phyloP scores from a whole-genome alignment of 148 eudicot species.

The Agrostemma githago region DNA sequence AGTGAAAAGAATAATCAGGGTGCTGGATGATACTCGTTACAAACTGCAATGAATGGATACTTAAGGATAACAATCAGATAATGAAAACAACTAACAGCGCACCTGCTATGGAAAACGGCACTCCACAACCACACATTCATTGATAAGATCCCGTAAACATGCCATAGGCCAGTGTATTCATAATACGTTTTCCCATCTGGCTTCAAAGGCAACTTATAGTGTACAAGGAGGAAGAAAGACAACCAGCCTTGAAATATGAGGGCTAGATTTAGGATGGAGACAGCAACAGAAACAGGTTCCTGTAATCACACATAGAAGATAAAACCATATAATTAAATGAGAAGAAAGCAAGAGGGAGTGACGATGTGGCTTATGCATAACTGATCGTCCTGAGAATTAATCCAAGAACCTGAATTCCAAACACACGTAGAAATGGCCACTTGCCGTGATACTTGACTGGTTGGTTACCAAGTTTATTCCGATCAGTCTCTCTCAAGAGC shows the following conservation, averaged over 20 bases:
- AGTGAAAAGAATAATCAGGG: background rate
- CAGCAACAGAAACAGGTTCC: slow-evolving; percentile 89
- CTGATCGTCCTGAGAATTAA: background rate
- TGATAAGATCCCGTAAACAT: slow-evolving; percentile 61
- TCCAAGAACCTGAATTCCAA: slow-evolving; percentile 60
- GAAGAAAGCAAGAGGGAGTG: background rate
- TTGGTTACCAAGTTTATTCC: slow-evolving; percentile 42
- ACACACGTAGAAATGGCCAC: slow-evolving; percentile 61
- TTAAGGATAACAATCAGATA: background rate
- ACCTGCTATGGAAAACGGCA: slow-evolving; percentile 79
- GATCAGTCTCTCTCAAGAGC: slow-evolving; percentile 58
- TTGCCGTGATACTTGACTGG: slow-evolving; percentile 76
- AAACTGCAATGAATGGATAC: background rate
- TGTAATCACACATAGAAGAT: slow-evolving; percentile 23
- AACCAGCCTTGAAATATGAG: slow-evolving; percentile 86
- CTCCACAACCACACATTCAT: slow-evolving; percentile 83
- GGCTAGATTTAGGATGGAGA: slow-evolving; percentile 74
- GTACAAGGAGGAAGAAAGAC: slow-evolving; percentile 68
- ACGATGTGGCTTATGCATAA: background rate
- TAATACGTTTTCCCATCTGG: slow-evolving; percentile 54
- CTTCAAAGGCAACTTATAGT: slow-evolving; percentile 62
- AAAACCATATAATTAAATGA: background rate
- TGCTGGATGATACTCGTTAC: background rate
- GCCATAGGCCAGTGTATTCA: slow-evolving; percentile 71
- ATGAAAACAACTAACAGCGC: slow-evolving; percentile 11